A percentile compares a stretch with the other conserved stretches of the same genome.
Conservation (phyloP, 1,284 basidiomycete genomes). For the Cystobasidium slooffiae region DNA sequence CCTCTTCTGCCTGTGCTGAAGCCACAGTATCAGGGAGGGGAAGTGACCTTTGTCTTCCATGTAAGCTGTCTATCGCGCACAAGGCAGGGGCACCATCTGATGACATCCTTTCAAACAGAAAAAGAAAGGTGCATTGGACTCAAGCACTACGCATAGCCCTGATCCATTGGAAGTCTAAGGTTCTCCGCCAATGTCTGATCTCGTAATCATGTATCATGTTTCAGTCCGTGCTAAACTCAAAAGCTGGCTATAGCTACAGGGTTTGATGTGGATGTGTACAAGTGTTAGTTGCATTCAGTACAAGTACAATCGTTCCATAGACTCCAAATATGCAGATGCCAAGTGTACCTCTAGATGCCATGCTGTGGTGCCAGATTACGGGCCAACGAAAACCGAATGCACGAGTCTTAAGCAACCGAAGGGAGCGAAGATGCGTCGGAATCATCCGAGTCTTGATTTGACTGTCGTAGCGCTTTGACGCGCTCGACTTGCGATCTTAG, state of each 20-base stretch:
- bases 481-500: constrained; percentile 33
- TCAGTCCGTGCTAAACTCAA: neutral
- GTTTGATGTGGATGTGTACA: neutral
- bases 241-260: constrained; percentile 18
- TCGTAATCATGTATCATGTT: neutral
- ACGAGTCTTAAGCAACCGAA: neutral
- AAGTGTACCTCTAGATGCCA: too few relatives aligned
- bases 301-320: neutral
- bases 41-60: constrained; percentile 39
- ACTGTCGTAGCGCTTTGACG: constrained; percentile 34
- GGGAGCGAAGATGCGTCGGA: constrained; percentile 29
- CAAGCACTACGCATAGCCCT: neutral
- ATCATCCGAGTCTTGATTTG: constrained; percentile 23
- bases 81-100: too few relatives aligned
- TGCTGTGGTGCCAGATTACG: too few relatives aligned
- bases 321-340: neutral
- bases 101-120: constrained; percentile 16
- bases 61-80: constrained; percentile 8
- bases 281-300: neutral
- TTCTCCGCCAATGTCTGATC: neutral
- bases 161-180: neutral
- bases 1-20: neutral
- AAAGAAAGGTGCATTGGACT: constrained; percentile 21
- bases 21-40: constrained; percentile 30
- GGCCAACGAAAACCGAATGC: neutral